phyloP scores from a whole-genome alignment of 2,329 filamentous ascomycete species.

The Graphilbum sp. region DNA sequence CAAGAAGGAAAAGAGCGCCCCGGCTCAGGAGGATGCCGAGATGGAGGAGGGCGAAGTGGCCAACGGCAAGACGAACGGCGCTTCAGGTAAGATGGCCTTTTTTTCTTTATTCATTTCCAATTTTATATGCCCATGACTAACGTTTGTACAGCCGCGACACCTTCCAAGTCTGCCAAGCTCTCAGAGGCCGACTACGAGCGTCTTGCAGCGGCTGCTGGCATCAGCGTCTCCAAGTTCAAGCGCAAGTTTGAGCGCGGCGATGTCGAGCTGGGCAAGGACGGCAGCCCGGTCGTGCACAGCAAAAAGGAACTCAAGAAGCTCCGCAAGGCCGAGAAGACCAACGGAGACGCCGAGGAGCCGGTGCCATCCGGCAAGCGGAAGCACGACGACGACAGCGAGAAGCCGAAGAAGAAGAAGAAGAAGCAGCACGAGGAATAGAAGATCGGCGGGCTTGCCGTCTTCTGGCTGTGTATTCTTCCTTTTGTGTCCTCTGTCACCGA shows the following conservation, averaged over 20 bases:
- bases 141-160: too few relatives aligned
- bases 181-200: slow-evolving; percentile 40
- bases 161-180: slow-evolving; percentile 19
- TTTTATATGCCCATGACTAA: too few relatives aligned
- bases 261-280: slow-evolving; percentile 48
- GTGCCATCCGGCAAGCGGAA: slow-evolving; percentile 42
- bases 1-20: slow-evolving; percentile 6
- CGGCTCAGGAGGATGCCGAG: slow-evolving; percentile 5
- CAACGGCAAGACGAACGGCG: slow-evolving; percentile 3
- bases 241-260: slow-evolving; percentile 63
- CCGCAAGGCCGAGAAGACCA: slow-evolving; percentile 11
- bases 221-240: slow-evolving; percentile 63
- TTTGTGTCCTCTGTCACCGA: background rate
- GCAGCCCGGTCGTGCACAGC: slow-evolving; percentile 46
- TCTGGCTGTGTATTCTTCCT: background rate
- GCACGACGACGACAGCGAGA: slow-evolving; percentile 50
- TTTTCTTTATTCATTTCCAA: background rate
- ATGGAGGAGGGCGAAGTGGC: slow-evolving; percentile 4
- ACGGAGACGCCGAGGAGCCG: slow-evolving; percentile 19
- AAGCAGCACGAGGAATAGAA: slow-evolving; percentile 12
- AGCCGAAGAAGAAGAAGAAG: slow-evolving; percentile 35
- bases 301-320: slow-evolving; percentile 26
- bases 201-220: slow-evolving; percentile 47
- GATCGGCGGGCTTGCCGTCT: background rate
- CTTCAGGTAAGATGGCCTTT: slow-evolving; percentile 1